Conservation (phyloP, 1,284 basidiomycete species). For the Apiotrichum mycotoxinovorans region DNA sequence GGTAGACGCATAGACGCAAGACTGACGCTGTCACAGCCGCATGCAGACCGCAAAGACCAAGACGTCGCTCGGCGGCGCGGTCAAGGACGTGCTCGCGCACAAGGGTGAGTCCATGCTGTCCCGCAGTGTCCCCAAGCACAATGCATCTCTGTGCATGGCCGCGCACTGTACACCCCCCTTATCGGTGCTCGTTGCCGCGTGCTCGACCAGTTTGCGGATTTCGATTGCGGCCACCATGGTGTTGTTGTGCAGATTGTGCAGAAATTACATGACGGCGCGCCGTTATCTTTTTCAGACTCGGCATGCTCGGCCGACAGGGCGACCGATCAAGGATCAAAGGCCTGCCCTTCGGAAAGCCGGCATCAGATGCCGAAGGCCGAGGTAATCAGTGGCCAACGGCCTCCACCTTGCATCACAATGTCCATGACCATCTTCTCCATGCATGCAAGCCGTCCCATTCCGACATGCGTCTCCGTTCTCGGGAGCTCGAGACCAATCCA, state of each 20-base stretch:
- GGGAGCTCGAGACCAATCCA: no score
- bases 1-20: no score
- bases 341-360: no score
- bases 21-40: constrained; percentile 27
- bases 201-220: neutral
- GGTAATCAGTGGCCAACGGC: neutral
- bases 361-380: neutral
- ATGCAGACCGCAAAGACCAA: constrained; percentile 44
- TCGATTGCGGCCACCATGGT: no score
- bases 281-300: neutral
- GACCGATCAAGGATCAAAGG: neutral
- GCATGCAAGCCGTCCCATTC: neutral
- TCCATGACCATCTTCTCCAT: no score
- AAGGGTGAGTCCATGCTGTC: constrained; percentile 26
- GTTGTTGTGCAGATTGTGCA: no score
- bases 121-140: neutral
- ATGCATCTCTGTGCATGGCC: neutral
- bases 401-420: neutral
- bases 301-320: neutral
- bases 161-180: no score
- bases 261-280: neutral
- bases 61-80: constrained; percentile 31
- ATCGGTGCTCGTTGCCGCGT: no score
- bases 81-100: constrained; percentile 31
- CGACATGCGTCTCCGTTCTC: no score